Evolutionary conservation across 768 basidiomycete species (phyloP).

Genomic region (Auriscalpium vulgare): DNA sequence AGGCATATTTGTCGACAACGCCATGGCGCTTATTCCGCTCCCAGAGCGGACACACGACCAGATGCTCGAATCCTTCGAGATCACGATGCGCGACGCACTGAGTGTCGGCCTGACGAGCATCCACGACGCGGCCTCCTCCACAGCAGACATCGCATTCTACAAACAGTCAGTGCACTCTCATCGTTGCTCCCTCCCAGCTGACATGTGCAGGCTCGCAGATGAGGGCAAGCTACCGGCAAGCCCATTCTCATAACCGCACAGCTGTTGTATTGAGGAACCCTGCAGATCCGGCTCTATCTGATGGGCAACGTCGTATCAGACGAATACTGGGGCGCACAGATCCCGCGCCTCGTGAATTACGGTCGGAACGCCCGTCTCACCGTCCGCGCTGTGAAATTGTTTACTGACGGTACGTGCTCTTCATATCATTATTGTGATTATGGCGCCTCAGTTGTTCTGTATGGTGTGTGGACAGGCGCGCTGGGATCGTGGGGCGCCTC

Average conservation of each 20-base stretch:
- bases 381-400: conserved; percentile 62
- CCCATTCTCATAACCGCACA: background rate
- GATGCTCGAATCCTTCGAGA: conserved; percentile 55
- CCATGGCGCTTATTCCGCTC: conserved; percentile 64
- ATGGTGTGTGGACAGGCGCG: conserved; percentile 44
- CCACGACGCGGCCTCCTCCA: conserved; percentile 66
- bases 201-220: conserved; percentile 51
- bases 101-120: conserved; percentile 76
- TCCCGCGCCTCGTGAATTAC: conserved; percentile 24
- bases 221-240: conserved; percentile 60
- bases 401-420: conserved; percentile 54
- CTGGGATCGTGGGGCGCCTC: conserved; percentile 92
- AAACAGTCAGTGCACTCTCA: conserved; percentile 37
- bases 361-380: conserved; percentile 25
- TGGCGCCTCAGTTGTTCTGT: background rate
- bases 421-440: background rate
- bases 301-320: conserved; percentile 40
- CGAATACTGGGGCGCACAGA: conserved; percentile 28
- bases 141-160: conserved; percentile 53
- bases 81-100: conserved; percentile 61
- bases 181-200: background rate
- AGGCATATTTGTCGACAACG: conserved; percentile 84
- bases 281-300: conserved; percentile 50
- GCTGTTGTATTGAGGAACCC: background rate
- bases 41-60: conserved; percentile 54